These are phyloP conservation scores for Auricularia heimuer DNA, from an alignment of 768 basidiomycete genomes.

Conservation along the genomic window DNA sequence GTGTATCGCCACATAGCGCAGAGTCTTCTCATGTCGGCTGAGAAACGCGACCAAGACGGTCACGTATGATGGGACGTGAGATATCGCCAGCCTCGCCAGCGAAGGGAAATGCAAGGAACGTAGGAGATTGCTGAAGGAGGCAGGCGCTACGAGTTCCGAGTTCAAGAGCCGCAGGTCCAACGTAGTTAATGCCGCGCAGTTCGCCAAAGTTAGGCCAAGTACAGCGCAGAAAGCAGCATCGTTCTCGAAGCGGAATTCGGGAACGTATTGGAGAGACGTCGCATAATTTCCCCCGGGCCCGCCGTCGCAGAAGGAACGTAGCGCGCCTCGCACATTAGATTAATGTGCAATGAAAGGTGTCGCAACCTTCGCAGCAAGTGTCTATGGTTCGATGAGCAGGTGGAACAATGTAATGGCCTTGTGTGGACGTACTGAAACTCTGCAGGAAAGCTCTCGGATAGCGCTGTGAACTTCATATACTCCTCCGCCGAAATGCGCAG, in stretches of 20 bases:
- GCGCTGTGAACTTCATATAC: background rate
- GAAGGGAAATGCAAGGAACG: background rate
- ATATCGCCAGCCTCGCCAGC: background rate
- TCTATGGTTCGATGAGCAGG: background rate
- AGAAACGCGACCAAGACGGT: background rate
- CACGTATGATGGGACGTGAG: background rate
- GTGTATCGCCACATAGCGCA: background rate
- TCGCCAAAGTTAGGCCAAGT: background rate
- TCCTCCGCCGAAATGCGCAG: background rate
- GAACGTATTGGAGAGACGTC: background rate
- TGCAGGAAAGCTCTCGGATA: background rate
- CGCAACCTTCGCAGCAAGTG: background rate
- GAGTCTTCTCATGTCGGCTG: background rate
- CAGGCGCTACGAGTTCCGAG: background rate
- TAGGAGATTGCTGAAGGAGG: background rate
- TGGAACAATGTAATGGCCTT: too few relatives aligned
- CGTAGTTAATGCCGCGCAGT: background rate
- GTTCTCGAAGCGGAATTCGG: background rate
- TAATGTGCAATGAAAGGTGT: background rate
- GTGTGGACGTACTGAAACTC: background rate
- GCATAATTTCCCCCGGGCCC: background rate
- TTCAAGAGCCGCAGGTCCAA: background rate
- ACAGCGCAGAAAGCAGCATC: background rate
- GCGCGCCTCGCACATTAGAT: background rate
- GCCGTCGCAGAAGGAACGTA: background rate